A percentile compares a stretch with the other conserved stretches of the same genome.
These are phyloP conservation scores for Boletus rufocinnamomeus DNA, from an alignment of 768 basidiomycete genomes.

Conservation along the genomic window DNA sequence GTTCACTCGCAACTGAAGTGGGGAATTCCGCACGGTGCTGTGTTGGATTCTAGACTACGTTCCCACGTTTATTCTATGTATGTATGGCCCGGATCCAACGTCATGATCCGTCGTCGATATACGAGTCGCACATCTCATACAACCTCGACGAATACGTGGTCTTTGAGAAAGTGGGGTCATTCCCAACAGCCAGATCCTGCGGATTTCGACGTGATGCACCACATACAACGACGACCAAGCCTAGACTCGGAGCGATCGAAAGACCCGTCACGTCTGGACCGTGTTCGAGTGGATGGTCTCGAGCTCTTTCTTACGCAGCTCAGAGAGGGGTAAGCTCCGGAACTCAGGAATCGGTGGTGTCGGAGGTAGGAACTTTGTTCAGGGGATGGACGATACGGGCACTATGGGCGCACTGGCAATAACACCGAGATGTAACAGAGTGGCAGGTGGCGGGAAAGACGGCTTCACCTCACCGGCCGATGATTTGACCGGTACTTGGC, in stretches of 20 bases:
- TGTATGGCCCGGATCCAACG: not conserved
- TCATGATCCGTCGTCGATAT: not conserved
- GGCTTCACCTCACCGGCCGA: too few relatives aligned
- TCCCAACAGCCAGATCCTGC: not conserved
- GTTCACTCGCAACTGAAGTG: not conserved
- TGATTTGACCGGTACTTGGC: too few relatives aligned
- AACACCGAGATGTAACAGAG: not conserved
- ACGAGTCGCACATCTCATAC: not conserved
- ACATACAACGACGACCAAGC: not conserved
- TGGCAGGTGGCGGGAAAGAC: not conserved
- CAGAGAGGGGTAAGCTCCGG: not conserved
- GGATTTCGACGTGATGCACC: not conserved
- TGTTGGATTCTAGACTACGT: too few relatives aligned
- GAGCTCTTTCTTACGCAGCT: not conserved
- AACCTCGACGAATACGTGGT: too few relatives aligned
- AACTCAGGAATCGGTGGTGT: not conserved
- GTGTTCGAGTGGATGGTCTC: not conserved
- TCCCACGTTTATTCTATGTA: not conserved
- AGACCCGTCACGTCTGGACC: not conserved
- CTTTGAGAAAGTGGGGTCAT: not conserved
- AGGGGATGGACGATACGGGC: not conserved
- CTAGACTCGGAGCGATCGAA: not conserved
- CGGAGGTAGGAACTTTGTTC: not conserved
- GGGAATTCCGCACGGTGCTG: not conserved
- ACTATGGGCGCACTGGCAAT: not conserved